Percentiles rank a stretch among this genome's conserved stretches.
Conservation (phyloP, 768 basidiomycete species). For the Favolaschia claudopus region DNA sequence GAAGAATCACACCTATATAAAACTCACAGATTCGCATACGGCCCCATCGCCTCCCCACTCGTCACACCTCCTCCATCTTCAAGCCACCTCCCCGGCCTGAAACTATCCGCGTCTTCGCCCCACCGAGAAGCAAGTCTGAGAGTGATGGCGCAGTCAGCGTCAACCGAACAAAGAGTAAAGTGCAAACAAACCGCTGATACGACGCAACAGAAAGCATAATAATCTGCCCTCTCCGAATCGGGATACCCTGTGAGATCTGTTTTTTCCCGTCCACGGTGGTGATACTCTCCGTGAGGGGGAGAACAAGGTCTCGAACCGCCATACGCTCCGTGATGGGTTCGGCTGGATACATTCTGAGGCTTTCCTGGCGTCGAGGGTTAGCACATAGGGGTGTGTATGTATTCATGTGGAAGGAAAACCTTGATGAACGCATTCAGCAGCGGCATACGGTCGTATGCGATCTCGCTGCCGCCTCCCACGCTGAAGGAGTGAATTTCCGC, state of each 20-base stretch:
- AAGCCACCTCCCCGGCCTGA: slow-evolving; percentile 14
- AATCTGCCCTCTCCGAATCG: slow-evolving; percentile 7
- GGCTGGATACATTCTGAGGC: slow-evolving; percentile 8
- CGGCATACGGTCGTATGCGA: slow-evolving; percentile 1
- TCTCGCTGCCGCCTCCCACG: background rate
- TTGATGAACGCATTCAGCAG: slow-evolving; percentile 23
- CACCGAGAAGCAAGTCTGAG: slow-evolving; percentile 4
- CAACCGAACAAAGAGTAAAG: no score
- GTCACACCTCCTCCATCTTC: background rate
- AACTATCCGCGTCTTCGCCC: slow-evolving; percentile 11
- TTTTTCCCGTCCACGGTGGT: background rate
- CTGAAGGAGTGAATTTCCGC: slow-evolving; percentile 4
- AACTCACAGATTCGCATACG: slow-evolving; percentile 19
- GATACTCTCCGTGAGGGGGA: slow-evolving; percentile 3
- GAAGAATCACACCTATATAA: background rate
- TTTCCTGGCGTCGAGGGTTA: background rate
- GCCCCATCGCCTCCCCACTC: background rate
- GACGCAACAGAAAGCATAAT: background rate
- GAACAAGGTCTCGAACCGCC: background rate
- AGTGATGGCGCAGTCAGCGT: no score
- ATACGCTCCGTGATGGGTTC: slow-evolving; percentile 11
- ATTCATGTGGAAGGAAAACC: background rate
- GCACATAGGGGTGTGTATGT: background rate
- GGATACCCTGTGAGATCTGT: background rate
- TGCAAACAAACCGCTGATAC: slow-evolving; percentile 5